phyloP scores from a whole-genome alignment of 208 protist genomes.

The Chromosphaera perkinsii region DNA sequence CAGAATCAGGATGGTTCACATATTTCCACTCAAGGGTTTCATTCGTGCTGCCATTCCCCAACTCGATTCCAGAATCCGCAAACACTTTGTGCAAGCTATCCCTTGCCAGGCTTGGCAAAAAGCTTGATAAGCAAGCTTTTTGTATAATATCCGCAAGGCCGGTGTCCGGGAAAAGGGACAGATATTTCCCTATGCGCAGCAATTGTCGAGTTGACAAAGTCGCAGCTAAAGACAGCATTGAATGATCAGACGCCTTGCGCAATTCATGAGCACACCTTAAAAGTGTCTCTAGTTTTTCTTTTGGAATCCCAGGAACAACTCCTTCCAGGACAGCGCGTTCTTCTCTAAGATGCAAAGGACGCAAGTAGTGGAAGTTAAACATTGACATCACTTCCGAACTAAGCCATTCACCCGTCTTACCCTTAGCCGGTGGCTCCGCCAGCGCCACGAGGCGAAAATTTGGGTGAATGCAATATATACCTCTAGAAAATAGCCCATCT shows the following conservation, averaged over 20 bases:
- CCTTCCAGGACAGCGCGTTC: background rate
- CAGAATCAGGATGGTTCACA: background rate
- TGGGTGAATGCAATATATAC: conserved; percentile 73
- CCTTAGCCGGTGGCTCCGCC: conserved; percentile 46
- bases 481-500: background rate
- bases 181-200: conserved; percentile 22
- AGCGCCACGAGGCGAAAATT: conserved; percentile 77
- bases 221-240: background rate
- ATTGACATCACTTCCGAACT: conserved; percentile 71
- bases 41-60: no score
- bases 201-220: conserved; percentile 46
- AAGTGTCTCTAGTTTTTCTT: background rate
- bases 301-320: background rate
- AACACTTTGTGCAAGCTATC: conserved; percentile 63
- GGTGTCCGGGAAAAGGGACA: conserved; percentile 39
- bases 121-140: conserved; percentile 61
- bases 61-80: conserved; percentile 44
- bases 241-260: background rate
- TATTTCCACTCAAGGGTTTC: no score
- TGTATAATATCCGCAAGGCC: conserved; percentile 45
- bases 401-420: conserved; percentile 50
- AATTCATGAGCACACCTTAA: background rate
- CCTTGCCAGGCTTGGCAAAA: conserved; percentile 67
- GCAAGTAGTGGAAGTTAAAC: conserved; percentile 75
- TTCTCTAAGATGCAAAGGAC: conserved; percentile 28